A percentile compares a stretch with the other conserved stretches of the same genome.
Evolutionary conservation across 2,329 filamentous ascomycete species (phyloP).

Genomic region (Pleoardoris graminearum): DNA sequence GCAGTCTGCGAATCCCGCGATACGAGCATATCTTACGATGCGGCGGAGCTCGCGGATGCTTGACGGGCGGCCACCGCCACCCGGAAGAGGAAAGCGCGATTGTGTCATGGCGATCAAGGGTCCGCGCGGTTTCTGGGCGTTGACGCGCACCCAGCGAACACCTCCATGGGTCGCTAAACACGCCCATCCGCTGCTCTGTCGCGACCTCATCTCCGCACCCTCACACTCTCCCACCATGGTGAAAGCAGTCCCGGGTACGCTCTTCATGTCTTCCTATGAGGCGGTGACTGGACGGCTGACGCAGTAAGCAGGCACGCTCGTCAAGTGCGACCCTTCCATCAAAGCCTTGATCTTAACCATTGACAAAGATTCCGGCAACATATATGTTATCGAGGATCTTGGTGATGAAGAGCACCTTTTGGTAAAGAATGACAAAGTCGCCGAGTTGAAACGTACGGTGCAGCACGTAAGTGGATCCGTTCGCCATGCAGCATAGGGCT

Average conservation of each 20-base stretch:
- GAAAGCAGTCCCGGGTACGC: slow-evolving; percentile 59
- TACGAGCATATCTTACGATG: neutral
- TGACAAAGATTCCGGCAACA: slow-evolving; percentile 66
- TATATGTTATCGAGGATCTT: slow-evolving; percentile 78
- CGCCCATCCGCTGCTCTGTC: too few relatives aligned
- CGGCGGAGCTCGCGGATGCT: slow-evolving; percentile 11
- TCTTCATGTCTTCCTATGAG: neutral
- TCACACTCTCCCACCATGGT: slow-evolving; percentile 51
- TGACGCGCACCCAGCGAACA: slow-evolving; percentile 15
- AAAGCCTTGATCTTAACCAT: slow-evolving; percentile 83
- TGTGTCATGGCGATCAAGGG: slow-evolving; percentile 8
- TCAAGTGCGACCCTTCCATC: slow-evolving; percentile 84
- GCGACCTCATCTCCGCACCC: neutral
- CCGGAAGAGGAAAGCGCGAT: slow-evolving; percentile 4
- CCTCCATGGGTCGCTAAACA: slow-evolving; percentile 29
- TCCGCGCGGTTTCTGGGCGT: slow-evolving; percentile 1
- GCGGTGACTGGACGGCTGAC: slow-evolving; percentile 1
- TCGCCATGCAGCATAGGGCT: slow-evolving; percentile 4
- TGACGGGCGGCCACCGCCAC: neutral
- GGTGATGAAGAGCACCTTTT: slow-evolving; percentile 72
- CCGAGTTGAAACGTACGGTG: slow-evolving; percentile 67
- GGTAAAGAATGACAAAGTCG: slow-evolving; percentile 73
- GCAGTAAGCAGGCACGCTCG: slow-evolving; percentile 63
- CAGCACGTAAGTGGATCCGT: slow-evolving; percentile 59
- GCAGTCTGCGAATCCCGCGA: neutral